Base-by-base conservation (phyloP, 192 early-diverging fungal species). In the Glomus cerebriforme region DNA sequence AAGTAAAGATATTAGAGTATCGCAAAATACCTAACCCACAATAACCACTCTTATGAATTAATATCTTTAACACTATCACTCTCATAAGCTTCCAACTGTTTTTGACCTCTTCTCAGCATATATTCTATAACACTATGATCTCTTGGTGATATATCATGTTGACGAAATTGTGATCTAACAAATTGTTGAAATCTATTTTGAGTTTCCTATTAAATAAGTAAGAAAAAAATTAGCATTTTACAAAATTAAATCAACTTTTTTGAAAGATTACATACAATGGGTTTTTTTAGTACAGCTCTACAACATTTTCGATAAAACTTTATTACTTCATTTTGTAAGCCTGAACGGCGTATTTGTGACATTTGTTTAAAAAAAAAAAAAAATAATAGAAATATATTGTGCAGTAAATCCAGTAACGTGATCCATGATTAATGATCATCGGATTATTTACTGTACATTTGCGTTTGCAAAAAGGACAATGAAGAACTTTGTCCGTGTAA, bases 261-360 rank as follows among this genome's bases (percentile, higher is more conserved):
- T 47, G 19, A n/a, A 64, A 59, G 8, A 37, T 45, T 85, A 91
- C 91, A 71, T 85, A 91, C 91, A 71, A 82, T 72, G 27, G 91
- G 88, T 76, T 92, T 92, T 65, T 75, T 81, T 45, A 79, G 73
- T 47, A 86, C 79, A 26, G 91, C 90, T 47, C 87, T 83, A 65
- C 89, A 85, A 77, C 91, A 92, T 79, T 88, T 84, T 77, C 90
- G 87, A 66, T 92, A 92, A 13, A 92, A 84, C 5, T 86, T 84
- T 39, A 92, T 82, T 2, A 89, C 87, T 62, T 91, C 87, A 32
- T 82, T 82, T 70, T 92, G 91, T 45, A 92, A 74, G 13, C 91
- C 90, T 2, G 91, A 92, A 15, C 87, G 82, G 1, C 73, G 58
- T 17, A 60, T 75, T 54, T 17, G 15, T 54, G 49, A 54, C 49